These are phyloP conservation scores for Neofusicoccum laricinum DNA, from an alignment of 2,329 filamentous ascomycete species.

Conservation along the genomic window DNA sequence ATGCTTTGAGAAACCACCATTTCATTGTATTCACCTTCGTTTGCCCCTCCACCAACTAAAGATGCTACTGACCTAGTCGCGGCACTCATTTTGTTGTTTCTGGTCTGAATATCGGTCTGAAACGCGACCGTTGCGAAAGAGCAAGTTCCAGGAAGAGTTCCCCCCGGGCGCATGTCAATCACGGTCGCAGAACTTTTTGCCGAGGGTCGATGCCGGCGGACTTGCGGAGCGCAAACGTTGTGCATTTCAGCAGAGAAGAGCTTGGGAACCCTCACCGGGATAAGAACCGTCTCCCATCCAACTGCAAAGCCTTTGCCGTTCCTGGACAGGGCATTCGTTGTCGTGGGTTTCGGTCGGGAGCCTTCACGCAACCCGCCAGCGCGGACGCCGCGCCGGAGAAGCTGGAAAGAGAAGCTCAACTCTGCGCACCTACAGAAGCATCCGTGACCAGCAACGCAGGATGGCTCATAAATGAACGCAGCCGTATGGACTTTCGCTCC, in stretches of 20 bases:
- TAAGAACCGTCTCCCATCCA: background rate
- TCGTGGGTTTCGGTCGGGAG: background rate
- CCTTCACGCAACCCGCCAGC: background rate
- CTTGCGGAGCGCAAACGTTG: background rate
- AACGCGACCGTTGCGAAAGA: background rate
- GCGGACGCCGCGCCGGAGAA: background rate
- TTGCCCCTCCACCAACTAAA: background rate
- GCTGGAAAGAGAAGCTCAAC: background rate
- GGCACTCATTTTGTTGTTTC: background rate
- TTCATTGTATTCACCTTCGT: background rate
- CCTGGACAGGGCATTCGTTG: background rate
- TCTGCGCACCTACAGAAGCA: background rate
- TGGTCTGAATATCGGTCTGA: background rate
- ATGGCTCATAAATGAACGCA: too few species aligned
- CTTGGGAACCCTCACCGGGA: background rate
- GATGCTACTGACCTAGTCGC: background rate
- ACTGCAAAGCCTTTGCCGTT: background rate
- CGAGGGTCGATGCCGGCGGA: background rate
- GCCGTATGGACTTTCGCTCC: background rate
- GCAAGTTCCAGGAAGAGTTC: background rate
- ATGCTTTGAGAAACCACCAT: too few species aligned
- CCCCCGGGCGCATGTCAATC: background rate
- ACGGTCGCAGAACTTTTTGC: conserved; percentile 11
- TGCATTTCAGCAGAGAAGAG: background rate
- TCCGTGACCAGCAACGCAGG: background rate